These are phyloP conservation scores for Ophiostoma tasmaniense DNA, from an alignment of 2,329 filamentous ascomycete species.

Conservation along the genomic window DNA sequence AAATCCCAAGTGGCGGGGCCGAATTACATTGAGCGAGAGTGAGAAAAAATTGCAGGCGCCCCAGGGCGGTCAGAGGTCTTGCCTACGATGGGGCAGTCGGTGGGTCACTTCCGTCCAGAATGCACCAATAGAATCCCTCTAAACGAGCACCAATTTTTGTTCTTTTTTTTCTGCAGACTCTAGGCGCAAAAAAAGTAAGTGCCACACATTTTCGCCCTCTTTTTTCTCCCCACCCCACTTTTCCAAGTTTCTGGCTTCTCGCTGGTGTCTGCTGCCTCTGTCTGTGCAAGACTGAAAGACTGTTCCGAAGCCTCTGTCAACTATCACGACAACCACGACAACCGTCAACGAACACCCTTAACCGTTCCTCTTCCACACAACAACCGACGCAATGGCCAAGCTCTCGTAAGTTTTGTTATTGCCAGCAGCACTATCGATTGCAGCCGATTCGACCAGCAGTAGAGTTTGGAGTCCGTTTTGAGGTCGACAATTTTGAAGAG, in stretches of 20 bases:
- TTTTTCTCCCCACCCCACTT: background rate
- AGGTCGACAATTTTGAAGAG: background rate
- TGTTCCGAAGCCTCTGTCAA: background rate
- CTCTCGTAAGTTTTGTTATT: conserved; percentile 44
- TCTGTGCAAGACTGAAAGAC: background rate
- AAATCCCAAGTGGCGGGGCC: background rate
- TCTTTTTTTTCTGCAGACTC: conserved; percentile 2
- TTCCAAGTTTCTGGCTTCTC: background rate
- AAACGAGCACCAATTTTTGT: background rate
- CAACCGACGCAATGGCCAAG: conserved; percentile 47
- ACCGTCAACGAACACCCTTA: conserved; percentile 8
- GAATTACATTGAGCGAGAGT: background rate
- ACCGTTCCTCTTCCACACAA: conserved; percentile 7
- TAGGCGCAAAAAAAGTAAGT: conserved; percentile 9
- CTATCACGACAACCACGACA: conserved; percentile 6
- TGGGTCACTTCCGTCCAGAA: background rate
- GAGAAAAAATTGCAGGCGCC: background rate
- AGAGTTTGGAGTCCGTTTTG: background rate
- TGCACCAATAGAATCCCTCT: background rate
- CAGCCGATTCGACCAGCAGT: background rate
- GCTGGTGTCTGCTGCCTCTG: background rate
- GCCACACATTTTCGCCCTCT: conserved; percentile 6
- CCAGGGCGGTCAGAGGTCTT: background rate
- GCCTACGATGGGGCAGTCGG: background rate
- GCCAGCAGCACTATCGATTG: background rate